Percentiles rank a stretch among this genome's conserved stretches.
Evolutionary conservation across 352 stramenopile species (phyloP).

Genomic region (Pythium scleroteichum): DNA sequence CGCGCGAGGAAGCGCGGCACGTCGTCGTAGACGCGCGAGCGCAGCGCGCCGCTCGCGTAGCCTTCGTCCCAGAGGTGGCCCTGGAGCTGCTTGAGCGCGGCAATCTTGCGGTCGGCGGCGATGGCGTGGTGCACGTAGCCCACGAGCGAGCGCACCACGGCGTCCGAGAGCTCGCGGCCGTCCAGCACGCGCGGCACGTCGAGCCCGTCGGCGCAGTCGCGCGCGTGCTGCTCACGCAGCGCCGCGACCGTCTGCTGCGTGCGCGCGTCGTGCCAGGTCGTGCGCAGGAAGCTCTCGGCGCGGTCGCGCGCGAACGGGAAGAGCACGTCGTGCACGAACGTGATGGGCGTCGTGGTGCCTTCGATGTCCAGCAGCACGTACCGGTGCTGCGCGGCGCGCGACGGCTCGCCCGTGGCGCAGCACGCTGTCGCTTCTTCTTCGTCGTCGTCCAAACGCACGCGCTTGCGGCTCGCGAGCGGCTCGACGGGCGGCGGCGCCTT

Average conservation of each 20-base stretch:
- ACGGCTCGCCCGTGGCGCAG: constrained; percentile 9
- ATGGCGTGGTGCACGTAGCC: constrained; percentile 79
- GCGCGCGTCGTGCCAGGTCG: constrained; percentile 52
- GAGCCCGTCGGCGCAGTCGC: constrained; percentile 40
- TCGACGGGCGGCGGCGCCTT: constrained; percentile 26
- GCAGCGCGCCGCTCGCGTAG: constrained; percentile 85
- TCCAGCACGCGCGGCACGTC: constrained; percentile 30
- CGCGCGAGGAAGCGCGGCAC: constrained; percentile 84
- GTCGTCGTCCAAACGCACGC: constrained; percentile 18
- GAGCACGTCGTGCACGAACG: constrained; percentile 94
- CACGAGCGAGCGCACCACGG: constrained; percentile 38
- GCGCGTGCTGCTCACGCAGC: constrained; percentile 44
- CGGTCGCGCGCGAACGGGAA: constrained; percentile 90
- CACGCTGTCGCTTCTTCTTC: constrained; percentile 8
- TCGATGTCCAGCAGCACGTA: constrained; percentile 96
- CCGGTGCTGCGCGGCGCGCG: constrained; percentile 79
- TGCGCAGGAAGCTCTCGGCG: constrained; percentile 50
- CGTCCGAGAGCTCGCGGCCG: constrained; percentile 19
- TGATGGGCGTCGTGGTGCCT: constrained; percentile 95
- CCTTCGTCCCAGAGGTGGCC: constrained; percentile 90
- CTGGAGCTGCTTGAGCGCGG: constrained; percentile 89
- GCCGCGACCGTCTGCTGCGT: constrained; percentile 55
- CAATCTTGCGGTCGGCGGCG: constrained; percentile 77
- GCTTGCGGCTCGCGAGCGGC: constrained; percentile 43
- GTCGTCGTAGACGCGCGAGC: constrained; percentile 91